Percentiles rank a stretch among this genome's conserved stretches.
phyloP scores from a whole-genome alignment of 208 protist species.

The Crithidia acanthocephali region DNA sequence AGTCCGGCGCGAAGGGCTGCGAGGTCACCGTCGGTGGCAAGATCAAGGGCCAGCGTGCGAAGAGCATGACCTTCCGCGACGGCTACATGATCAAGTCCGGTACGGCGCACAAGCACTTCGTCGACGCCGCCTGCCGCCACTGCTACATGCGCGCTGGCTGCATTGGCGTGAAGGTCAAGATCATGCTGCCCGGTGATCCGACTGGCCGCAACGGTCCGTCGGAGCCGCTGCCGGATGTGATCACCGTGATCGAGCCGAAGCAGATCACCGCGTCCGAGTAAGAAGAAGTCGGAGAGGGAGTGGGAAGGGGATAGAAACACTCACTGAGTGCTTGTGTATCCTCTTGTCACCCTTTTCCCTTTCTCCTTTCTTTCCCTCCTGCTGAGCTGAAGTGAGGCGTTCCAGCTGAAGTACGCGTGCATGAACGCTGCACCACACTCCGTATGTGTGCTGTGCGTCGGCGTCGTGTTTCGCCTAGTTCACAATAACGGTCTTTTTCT shows the following conservation, averaged over 20 bases:
- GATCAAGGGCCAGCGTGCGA: constrained; percentile 99
- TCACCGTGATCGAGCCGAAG: constrained; percentile 84
- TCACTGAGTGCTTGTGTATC: not conserved
- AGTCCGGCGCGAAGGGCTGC: constrained; percentile 98
- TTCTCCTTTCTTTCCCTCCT: not conserved
- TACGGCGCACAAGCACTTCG: constrained; percentile 93
- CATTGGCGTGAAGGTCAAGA: constrained; percentile 99
- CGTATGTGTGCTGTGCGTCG: not conserved
- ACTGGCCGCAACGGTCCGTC: constrained; percentile 58
- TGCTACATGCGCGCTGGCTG: constrained; percentile 98
- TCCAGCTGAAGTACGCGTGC: constrained; percentile 13
- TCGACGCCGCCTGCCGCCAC: constrained; percentile 97
- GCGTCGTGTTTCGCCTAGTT: not conserved
- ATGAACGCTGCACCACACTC: not conserved
- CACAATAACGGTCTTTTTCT: not conserved
- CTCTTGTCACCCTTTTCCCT: not conserved
- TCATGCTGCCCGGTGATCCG: constrained; percentile 98
- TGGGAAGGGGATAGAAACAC: not conserved
- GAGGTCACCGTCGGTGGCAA: constrained; percentile 99
- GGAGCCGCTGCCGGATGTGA: constrained; percentile 78
- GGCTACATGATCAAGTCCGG: constrained; percentile 99
- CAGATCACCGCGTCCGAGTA: constrained; percentile 42
- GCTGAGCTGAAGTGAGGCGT: constrained; percentile 7
- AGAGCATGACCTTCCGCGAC: constrained; percentile 99
- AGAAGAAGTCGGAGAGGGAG: not conserved